These are phyloP conservation scores for Rhytidiadelphus loreus DNA, from an alignment of 225 moss, liverwort and hornwort species.

Conservation along the genomic window DNA sequence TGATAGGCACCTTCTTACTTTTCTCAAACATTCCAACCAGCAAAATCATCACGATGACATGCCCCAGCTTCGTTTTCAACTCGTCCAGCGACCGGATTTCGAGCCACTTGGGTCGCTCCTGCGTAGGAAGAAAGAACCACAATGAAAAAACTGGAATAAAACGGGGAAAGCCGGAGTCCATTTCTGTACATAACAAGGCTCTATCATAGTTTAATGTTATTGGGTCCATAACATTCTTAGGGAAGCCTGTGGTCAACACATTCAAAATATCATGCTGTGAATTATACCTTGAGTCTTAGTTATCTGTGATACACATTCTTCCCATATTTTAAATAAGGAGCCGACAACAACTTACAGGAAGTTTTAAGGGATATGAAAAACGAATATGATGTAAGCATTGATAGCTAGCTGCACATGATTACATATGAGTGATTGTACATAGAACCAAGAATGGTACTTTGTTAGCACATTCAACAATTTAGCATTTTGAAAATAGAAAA, in stretches of 20 bases:
- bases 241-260: no score
- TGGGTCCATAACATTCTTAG: no score
- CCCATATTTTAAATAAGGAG: not conserved
- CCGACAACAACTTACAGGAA: not conserved
- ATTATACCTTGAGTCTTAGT: no score
- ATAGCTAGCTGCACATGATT: not conserved
- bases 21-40: constrained; percentile 99
- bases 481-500: not conserved
- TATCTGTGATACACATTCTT: no score
- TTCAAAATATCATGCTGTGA: no score
- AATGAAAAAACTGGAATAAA: not conserved
- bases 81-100: constrained; percentile 94
- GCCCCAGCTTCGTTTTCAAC: constrained; percentile 94
- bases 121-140: not conserved
- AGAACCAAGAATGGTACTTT: not conserved
- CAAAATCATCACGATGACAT: constrained; percentile 97
- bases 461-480: no score
- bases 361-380: no score
- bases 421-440: not conserved
- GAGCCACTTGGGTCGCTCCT: constrained; percentile 95
- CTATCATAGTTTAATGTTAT: no score
- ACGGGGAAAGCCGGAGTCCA: not conserved
- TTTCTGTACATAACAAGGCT: no score
- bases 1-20: constrained; percentile 84
- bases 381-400: not conserved